Conservation (phyloP, 2,329 filamentous ascomycete species). For the Neonectria coccinea region DNA sequence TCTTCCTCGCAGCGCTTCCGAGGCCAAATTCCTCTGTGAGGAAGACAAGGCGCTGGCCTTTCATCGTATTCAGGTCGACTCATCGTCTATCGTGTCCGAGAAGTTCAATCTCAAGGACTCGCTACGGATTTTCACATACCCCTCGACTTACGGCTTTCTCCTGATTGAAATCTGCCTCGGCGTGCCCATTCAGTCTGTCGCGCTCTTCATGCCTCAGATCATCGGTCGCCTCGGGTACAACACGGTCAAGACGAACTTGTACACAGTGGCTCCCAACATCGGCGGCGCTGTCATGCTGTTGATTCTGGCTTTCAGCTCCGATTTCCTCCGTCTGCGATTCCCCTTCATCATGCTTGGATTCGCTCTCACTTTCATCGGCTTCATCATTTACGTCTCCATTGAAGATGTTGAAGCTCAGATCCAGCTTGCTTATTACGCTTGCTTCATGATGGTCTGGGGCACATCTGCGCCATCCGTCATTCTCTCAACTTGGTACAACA, state of each 20-base stretch:
- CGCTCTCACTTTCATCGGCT: constrained; percentile 78
- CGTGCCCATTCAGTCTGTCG: constrained; percentile 67
- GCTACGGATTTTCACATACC: constrained; percentile 63
- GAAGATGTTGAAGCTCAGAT: constrained; percentile 70
- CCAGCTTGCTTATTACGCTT: constrained; percentile 78
- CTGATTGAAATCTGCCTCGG: constrained; percentile 70
- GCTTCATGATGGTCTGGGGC: constrained; percentile 87
- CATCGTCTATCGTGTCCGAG: constrained; percentile 70
- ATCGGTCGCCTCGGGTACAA: constrained; percentile 60
- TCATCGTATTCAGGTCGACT: constrained; percentile 79
- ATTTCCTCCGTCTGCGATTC: constrained; percentile 74
- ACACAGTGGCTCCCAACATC: constrained; percentile 84
- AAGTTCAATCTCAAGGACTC: constrained; percentile 63
- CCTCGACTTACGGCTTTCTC: constrained; percentile 62
- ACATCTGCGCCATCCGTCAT: constrained; percentile 80
- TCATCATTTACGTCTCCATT: constrained; percentile 83
- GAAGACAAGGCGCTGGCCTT: constrained; percentile 76
- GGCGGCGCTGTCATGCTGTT: constrained; percentile 79
- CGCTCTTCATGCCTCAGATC: constrained; percentile 67
- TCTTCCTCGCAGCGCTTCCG: constrained; percentile 72
- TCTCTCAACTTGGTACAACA: constrained; percentile 77
- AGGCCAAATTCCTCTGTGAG: constrained; percentile 73
- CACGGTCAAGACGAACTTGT: constrained; percentile 76
- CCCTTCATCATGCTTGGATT: constrained; percentile 82
- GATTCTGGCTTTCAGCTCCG: constrained; percentile 78